These are phyloP conservation scores for Argentina anserina DNA, from an alignment of 306 rosid species.

Conservation along the genomic window DNA sequence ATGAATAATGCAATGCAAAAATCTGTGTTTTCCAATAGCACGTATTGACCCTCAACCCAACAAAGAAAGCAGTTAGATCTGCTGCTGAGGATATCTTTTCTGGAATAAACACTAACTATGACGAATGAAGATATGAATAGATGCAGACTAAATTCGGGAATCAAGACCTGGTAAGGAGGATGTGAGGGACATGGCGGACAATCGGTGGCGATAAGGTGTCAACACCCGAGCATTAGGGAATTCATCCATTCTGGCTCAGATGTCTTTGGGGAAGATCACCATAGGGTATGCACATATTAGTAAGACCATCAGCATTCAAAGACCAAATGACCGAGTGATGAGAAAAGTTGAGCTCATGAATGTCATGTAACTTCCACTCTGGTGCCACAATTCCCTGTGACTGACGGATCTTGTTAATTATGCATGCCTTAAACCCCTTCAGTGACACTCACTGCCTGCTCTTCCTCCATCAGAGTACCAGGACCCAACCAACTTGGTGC, in stretches of 20 bases:
- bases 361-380: constrained; percentile 27
- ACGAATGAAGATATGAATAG: constrained; percentile 14
- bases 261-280: constrained; percentile 19
- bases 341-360: not conserved
- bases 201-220: constrained; percentile 19
- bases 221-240: constrained; percentile 23
- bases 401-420: not conserved
- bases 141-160: constrained; percentile 20
- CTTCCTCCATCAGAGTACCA: constrained; percentile 45
- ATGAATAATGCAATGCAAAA: constrained; percentile 45
- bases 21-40: constrained; percentile 36
- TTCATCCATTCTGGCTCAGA: constrained; percentile 30
- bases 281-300: constrained; percentile 17
- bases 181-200: constrained; percentile 28
- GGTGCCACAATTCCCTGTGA: constrained; percentile 25
- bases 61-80: not conserved
- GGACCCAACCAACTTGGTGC: constrained; percentile 51
- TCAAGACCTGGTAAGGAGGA: constrained; percentile 35
- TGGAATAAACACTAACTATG: constrained; percentile 5
- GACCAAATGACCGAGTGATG: not conserved
- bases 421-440: constrained; percentile 23
- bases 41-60: constrained; percentile 13
- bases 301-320: not conserved
- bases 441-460: constrained; percentile 33
- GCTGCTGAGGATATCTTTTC: not conserved